Base-by-base conservation (phyloP, 2,329 filamentous ascomycete species). In the Arachnomyces sp. region DNA sequence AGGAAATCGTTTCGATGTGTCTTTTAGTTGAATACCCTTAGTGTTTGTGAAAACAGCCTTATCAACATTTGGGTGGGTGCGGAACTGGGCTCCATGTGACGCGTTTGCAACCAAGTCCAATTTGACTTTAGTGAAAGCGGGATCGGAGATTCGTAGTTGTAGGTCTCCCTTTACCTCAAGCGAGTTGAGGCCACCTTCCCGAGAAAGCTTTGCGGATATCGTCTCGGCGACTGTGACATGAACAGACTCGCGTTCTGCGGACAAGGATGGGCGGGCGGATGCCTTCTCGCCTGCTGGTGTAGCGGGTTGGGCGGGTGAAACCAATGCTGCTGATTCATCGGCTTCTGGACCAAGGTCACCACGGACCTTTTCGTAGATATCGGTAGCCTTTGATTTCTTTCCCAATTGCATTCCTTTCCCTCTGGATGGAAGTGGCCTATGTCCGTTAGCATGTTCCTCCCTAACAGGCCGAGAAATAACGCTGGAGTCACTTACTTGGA, bases 351-450 rank as follows among this genome's bases (percentile, higher is more conserved):
- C 89, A 59, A 96, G 74, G 49, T 96, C 90, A 44, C 85, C 86
- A 50, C 88, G 82, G 28, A 98, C 89, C 56, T 89, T 84, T 66
- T 96, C 90, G 61, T 94, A 96, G 74, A 96, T 94, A 63, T 94
- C 90, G 20, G 84, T 94, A 15, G 86, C 89, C 72, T 96, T 96
- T 45, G 86, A 94, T 71, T 98, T 98, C 73, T 96, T 96, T 66
- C 92, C 92, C 42, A 98, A 73, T 65, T 96, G 90, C 93, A 98
- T 98, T 52, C 92, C 92, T 72, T 98, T 98, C 55, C 87, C 88
- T 67, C 93, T 87, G 44, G 82, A 77, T 37, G 84, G 59, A 20
- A 69, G 42, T 13, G 66, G 60, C 45, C 77, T 56, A 77, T 60
- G 74, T 68, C 57, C 72, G 77, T 48, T 35, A 49, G 43, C 30